Conservation (phyloP, 768 basidiomycete species). For the Boletus pseudopeckii region DNA sequence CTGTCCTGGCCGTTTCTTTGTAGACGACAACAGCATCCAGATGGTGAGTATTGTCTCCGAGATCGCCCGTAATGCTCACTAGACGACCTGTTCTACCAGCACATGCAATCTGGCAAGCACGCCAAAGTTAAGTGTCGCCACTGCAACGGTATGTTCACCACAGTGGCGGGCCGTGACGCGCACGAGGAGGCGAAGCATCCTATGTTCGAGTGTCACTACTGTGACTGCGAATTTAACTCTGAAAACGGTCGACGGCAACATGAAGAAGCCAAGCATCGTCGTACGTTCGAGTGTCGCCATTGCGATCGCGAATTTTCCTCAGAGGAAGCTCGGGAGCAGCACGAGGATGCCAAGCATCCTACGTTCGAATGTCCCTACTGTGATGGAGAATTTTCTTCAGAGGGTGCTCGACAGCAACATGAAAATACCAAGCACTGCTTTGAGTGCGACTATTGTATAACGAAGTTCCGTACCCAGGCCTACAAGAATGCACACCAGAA, state of each 20-base stretch:
- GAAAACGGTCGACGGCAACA: too few species aligned
- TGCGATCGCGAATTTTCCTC: neutral
- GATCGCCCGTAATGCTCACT: neutral
- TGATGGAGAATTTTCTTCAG: slow-evolving; percentile 1
- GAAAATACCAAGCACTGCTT: slow-evolving; percentile 3
- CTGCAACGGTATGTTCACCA: slow-evolving; percentile 1
- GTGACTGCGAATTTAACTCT: neutral
- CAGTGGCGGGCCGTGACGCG: neutral
- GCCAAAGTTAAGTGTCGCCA: slow-evolving; percentile 1
- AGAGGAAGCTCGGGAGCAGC: neutral
- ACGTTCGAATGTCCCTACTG: slow-evolving; percentile 13
- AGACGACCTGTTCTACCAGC: slow-evolving; percentile 5
- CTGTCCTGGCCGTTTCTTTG: slow-evolving; percentile 22
- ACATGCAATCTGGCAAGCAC: slow-evolving; percentile 13
- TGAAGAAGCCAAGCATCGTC: neutral
- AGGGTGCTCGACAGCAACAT: slow-evolving; percentile 7
- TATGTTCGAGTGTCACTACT: slow-evolving; percentile 8
- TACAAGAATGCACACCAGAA: slow-evolving; percentile 4
- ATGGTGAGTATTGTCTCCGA: slow-evolving; percentile 13
- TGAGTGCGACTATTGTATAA: slow-evolving; percentile 2
- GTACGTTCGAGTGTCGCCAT: neutral
- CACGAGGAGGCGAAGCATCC: neutral
- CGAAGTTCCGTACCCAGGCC: neutral
- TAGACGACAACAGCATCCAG: neutral
- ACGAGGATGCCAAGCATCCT: neutral